phyloP scores from a whole-genome alignment of 116 monocot genomes.

The Papilionanthe hybrid region DNA sequence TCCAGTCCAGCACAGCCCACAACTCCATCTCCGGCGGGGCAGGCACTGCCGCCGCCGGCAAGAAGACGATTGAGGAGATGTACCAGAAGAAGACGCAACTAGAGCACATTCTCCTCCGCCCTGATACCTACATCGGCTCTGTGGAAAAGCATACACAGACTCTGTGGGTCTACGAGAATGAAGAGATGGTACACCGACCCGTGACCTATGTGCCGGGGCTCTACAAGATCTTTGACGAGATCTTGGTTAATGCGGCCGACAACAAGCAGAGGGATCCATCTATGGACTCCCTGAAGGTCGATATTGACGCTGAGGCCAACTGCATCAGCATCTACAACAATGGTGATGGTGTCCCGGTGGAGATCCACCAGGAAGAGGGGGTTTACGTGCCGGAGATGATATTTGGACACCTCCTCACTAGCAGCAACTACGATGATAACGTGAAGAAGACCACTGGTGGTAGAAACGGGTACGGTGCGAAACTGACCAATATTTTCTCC shows the following conservation, averaged over 20 bases:
- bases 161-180: slow-evolving; percentile 81
- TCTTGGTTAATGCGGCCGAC: slow-evolving; percentile 96
- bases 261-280: slow-evolving; percentile 91
- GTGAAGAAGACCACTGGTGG: slow-evolving; percentile 95
- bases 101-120: slow-evolving; percentile 97
- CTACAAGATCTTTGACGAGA: slow-evolving; percentile 98
- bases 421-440: slow-evolving; percentile 87
- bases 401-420: slow-evolving; percentile 83
- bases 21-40: slow-evolving; percentile 38
- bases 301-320: slow-evolving; percentile 53
- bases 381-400: slow-evolving; percentile 95
- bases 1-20: slow-evolving; percentile 60
- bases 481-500: slow-evolving; percentile 90
- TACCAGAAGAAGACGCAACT: slow-evolving; percentile 97
- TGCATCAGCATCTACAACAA: slow-evolving; percentile 82
- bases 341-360: slow-evolving; percentile 83
- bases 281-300: slow-evolving; percentile 75
- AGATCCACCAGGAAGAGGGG: slow-evolving; percentile 90
- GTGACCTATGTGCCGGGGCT: slow-evolving; percentile 84
- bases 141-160: slow-evolving; percentile 83
- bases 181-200: slow-evolving; percentile 54
- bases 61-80: slow-evolving; percentile 81
- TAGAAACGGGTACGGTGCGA: slow-evolving; percentile 89
- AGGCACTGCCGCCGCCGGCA: slow-evolving; percentile 7
- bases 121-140: slow-evolving; percentile 95